These are phyloP conservation scores for Teratosphaeria destructans DNA, from an alignment of 2,329 filamentous ascomycete genomes.

Conservation along the genomic window DNA sequence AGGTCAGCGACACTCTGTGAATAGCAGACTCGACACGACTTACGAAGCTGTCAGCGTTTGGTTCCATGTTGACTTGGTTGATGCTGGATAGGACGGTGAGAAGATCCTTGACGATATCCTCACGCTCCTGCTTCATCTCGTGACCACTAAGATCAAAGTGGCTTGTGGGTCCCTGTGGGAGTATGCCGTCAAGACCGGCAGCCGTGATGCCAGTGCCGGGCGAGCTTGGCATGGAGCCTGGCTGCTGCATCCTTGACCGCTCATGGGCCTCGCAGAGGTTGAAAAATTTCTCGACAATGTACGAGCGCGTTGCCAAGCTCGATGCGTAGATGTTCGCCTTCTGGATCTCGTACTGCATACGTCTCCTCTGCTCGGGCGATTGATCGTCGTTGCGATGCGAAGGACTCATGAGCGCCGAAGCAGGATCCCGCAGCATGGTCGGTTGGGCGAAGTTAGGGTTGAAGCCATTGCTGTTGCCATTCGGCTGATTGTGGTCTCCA, in stretches of 20 bases:
- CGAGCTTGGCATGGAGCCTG: constrained; percentile 27
- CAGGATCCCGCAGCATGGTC: constrained; percentile 15
- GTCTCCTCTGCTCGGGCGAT: constrained; percentile 29
- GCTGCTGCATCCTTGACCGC: constrained; percentile 30
- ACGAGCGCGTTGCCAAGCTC: constrained; percentile 69
- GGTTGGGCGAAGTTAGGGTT: constrained; percentile 15
- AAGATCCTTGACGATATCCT: constrained; percentile 71
- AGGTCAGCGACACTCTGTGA: background rate
- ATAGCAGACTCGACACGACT: constrained; percentile 15
- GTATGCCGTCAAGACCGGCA: constrained; percentile 27
- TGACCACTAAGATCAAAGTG: constrained; percentile 43
- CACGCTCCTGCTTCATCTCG: constrained; percentile 64
- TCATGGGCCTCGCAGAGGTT: constrained; percentile 57
- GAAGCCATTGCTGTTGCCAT: constrained; percentile 12
- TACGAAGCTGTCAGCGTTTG: constrained; percentile 55
- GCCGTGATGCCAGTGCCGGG: constrained; percentile 24
- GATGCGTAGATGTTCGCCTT: constrained; percentile 84
- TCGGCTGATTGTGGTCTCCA: constrained; percentile 10
- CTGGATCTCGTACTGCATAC: constrained; percentile 74
- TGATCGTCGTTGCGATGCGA: constrained; percentile 20
- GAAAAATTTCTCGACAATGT: constrained; percentile 79
- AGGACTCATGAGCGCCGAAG: constrained; percentile 23
- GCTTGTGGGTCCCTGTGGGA: constrained; percentile 20
- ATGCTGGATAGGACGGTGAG: constrained; percentile 65
- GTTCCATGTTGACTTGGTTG: constrained; percentile 75